These are phyloP conservation scores for Xerocomellus chrysenteron DNA, from an alignment of 768 basidiomycete genomes.

Conservation along the genomic window DNA sequence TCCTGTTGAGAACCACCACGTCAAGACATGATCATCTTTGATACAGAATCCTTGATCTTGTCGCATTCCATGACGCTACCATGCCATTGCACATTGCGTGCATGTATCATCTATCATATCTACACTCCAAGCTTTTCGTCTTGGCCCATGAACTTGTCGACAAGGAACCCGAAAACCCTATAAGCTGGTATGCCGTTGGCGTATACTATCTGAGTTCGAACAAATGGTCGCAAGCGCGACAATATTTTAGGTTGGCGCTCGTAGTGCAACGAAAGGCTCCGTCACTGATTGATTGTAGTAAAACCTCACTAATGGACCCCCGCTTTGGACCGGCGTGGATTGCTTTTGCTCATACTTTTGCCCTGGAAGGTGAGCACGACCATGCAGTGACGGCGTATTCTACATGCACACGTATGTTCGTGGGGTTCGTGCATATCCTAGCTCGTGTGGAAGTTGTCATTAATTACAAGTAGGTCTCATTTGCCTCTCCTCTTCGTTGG, in stretches of 20 bases:
- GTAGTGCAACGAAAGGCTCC: background rate
- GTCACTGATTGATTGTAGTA: slow-evolving; percentile 47
- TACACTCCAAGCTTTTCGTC: slow-evolving; percentile 92
- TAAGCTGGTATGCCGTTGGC: slow-evolving; percentile 98
- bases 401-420: slow-evolving; percentile 92
- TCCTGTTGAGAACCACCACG: background rate
- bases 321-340: slow-evolving; percentile 97
- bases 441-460: background rate
- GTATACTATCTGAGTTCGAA: slow-evolving; percentile 90
- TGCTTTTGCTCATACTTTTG: slow-evolving; percentile 96
- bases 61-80: slow-evolving; percentile 84
- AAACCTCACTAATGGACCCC: slow-evolving; percentile 95
- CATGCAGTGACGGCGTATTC: slow-evolving; percentile 98
- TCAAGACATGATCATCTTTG: background rate
- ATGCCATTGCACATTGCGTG: slow-evolving; percentile 96
- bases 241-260: slow-evolving; percentile 84
- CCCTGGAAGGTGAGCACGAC: slow-evolving; percentile 96
- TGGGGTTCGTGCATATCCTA: slow-evolving; percentile 60
- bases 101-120: slow-evolving; percentile 92
- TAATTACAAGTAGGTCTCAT: slow-evolving; percentile 74
- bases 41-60: slow-evolving; percentile 76
- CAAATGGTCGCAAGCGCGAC: slow-evolving; percentile 88
- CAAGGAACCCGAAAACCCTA: slow-evolving; percentile 85
- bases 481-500: slow-evolving; percentile 94
- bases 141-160: slow-evolving; percentile 96